These are phyloP conservation scores for Comarum palustre DNA, from an alignment of 306 rosid genomes.

Conservation along the genomic window DNA sequence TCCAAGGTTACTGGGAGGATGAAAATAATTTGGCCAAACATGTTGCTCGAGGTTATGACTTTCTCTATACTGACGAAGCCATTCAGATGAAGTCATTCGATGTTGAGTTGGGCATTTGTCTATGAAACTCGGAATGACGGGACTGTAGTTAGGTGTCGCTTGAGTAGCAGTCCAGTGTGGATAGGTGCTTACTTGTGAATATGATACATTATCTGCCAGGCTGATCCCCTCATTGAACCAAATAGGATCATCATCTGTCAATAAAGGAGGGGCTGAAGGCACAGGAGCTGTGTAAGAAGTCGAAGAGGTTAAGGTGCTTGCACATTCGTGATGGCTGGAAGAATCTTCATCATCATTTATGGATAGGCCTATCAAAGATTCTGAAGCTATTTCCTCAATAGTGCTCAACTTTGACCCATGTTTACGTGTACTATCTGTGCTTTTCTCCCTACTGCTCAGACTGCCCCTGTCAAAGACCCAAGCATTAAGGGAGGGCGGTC, in stretches of 20 bases:
- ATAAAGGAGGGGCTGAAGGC: constrained; percentile 96
- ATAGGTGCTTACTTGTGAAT: constrained; percentile 31
- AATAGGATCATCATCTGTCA: constrained; percentile 59
- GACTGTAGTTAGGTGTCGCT: constrained; percentile 43
- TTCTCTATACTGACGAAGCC: constrained; percentile 89
- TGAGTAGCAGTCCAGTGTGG: constrained; percentile 51
- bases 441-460: constrained; percentile 44
- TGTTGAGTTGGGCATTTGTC: constrained; percentile 46
- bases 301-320: constrained; percentile 32
- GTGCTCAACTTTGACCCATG: constrained; percentile 51
- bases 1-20: constrained; percentile 40
- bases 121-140: constrained; percentile 34
- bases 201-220: constrained; percentile 25
- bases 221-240: constrained; percentile 43
- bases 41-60: constrained; percentile 41
- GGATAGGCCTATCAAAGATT: constrained; percentile 43
- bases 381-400: constrained; percentile 58
- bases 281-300: constrained; percentile 58
- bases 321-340: constrained; percentile 19
- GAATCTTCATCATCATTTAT: constrained; percentile 38
- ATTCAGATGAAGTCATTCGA: constrained; percentile 85
- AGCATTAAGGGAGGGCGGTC: constrained; percentile 91
- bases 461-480: constrained; percentile 72
- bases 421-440: constrained; percentile 32
- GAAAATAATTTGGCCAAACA: constrained; percentile 37